A percentile compares a stretch with the other conserved stretches of the same genome.
phyloP scores from a whole-genome alignment of 495 filamentous ascomycete genomes.

The Polyplosphaeria fusca region DNA sequence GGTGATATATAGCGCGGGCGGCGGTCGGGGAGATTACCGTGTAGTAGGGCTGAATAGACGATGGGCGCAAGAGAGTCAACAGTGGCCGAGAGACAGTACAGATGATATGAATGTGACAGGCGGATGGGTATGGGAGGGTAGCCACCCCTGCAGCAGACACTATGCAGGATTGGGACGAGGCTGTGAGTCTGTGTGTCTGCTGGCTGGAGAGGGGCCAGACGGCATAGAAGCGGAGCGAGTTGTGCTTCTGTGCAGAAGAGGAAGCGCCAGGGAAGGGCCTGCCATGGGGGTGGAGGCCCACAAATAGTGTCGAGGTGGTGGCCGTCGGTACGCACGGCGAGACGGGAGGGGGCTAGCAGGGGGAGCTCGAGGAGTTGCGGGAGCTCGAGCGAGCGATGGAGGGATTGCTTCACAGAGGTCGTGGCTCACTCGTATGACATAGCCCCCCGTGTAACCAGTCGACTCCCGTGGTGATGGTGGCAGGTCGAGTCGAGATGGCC shows the following conservation, averaged over 20 bases:
- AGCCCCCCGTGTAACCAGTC: conserved; percentile 36
- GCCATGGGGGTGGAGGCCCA: conserved; percentile 15
- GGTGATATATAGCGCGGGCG: conserved; percentile 26
- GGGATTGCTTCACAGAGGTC: conserved; percentile 27
- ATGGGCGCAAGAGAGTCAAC: conserved; percentile 9
- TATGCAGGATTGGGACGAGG: conserved; percentile 33
- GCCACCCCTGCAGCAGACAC: conserved; percentile 30
- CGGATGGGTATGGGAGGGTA: conserved; percentile 22
- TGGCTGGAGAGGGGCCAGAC: conserved; percentile 8
- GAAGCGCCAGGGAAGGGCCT: conserved; percentile 16
- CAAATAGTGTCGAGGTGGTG: conserved; percentile 23
- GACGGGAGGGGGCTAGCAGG: conserved; percentile 26
- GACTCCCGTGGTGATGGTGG: too few relatives aligned
- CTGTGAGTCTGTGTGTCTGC: conserved; percentile 17
- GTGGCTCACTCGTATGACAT: conserved; percentile 34
- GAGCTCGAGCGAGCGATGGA: conserved; percentile 31
- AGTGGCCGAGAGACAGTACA: not conserved
- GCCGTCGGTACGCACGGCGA: conserved; percentile 23
- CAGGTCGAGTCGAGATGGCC: not conserved
- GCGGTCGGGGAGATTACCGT: conserved; percentile 16
- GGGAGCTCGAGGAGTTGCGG: conserved; percentile 21
- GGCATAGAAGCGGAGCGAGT: conserved; percentile 28
- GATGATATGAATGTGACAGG: conserved; percentile 21
- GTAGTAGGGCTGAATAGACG: conserved; percentile 34
- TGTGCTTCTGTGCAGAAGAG: conserved; percentile 26